phyloP scores from a whole-genome alignment of 164 flowering plant genomes.

The Cinnamomum chago region DNA sequence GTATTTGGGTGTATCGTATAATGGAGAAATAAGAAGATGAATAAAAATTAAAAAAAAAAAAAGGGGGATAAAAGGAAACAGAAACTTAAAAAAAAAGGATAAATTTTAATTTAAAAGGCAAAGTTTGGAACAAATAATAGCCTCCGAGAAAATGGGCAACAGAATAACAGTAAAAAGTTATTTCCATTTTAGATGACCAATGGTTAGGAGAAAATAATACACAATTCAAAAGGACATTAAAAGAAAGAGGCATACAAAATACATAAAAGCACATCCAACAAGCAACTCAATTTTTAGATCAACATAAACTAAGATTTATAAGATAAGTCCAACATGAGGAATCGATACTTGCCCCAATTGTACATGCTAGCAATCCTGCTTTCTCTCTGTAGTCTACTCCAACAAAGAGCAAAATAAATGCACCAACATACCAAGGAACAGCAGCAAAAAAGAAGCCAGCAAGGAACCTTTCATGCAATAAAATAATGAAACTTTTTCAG shows the following conservation, averaged over 20 bases:
- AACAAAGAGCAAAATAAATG: constrained; percentile 50
- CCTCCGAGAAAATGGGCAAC: too few species aligned
- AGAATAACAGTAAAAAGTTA: too few species aligned
- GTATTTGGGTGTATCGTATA: too few species aligned
- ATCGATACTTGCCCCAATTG: constrained; percentile 12
- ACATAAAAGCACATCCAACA: background rate
- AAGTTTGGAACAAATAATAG: too few species aligned
- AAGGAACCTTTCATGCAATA: constrained; percentile 48
- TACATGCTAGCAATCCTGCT: constrained; percentile 75
- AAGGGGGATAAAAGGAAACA: too few species aligned
- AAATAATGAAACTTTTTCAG: background rate
- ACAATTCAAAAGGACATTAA: too few species aligned
- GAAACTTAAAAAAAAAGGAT: too few species aligned
- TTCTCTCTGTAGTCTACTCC: constrained; percentile 76
- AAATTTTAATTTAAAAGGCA: too few species aligned
- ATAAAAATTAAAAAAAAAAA: too few species aligned
- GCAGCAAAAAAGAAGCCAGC: constrained; percentile 72
- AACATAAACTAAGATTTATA: background rate
- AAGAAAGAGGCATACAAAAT: background rate
- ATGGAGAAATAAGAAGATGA: background rate
- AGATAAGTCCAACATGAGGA: constrained; percentile 1
- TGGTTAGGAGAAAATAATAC: too few species aligned
- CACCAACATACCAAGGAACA: constrained; percentile 84
- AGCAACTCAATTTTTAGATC: background rate
- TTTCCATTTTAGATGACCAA: background rate